phyloP scores from a whole-genome alignment of 352 stramenopile genomes.

The Pythium dissotocum region DNA sequence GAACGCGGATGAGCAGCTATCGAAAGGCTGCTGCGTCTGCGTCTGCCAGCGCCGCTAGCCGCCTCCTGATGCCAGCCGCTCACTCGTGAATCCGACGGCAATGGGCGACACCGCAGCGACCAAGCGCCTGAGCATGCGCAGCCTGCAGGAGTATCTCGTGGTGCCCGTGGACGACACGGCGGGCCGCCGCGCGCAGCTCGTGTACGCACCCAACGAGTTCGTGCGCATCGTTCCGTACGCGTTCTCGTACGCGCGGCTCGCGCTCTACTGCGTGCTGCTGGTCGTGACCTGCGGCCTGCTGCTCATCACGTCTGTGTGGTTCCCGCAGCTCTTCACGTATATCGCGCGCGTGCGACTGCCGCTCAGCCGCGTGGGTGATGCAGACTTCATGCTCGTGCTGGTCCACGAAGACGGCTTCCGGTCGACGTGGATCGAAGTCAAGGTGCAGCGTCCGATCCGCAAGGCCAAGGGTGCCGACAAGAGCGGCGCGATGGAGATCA shows the following conservation, averaged over 20 bases:
- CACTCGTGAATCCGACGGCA: not conserved
- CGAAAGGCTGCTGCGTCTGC: too few relatives aligned
- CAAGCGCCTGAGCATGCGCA: constrained; percentile 31
- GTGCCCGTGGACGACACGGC: constrained; percentile 45
- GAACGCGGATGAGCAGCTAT: too few relatives aligned
- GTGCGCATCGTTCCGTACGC: constrained; percentile 42
- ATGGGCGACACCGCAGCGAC: not conserved
- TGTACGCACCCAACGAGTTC: constrained; percentile 47
- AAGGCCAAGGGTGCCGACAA: not conserved
- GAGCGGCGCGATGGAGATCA: not conserved
- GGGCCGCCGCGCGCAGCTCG: constrained; percentile 37
- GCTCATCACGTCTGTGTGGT: constrained; percentile 52
- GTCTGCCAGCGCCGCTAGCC: too few relatives aligned
- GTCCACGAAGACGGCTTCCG: constrained; percentile 36
- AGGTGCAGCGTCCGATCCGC: constrained; percentile 27
- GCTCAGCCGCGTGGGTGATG: constrained; percentile 32
- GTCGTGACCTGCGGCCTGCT: constrained; percentile 30
- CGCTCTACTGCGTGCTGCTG: constrained; percentile 42
- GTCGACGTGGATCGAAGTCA: constrained; percentile 45
- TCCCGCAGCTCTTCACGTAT: constrained; percentile 61
- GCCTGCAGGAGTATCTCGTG: constrained; percentile 45
- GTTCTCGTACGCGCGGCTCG: constrained; percentile 29
- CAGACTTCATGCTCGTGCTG: constrained; percentile 50
- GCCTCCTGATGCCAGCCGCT: too few relatives aligned
- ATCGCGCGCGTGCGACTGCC: constrained; percentile 37